Evolutionary conservation across 2,329 filamentous ascomycete genomes (phyloP).

Genomic region (Amphichorda felina): DNA sequence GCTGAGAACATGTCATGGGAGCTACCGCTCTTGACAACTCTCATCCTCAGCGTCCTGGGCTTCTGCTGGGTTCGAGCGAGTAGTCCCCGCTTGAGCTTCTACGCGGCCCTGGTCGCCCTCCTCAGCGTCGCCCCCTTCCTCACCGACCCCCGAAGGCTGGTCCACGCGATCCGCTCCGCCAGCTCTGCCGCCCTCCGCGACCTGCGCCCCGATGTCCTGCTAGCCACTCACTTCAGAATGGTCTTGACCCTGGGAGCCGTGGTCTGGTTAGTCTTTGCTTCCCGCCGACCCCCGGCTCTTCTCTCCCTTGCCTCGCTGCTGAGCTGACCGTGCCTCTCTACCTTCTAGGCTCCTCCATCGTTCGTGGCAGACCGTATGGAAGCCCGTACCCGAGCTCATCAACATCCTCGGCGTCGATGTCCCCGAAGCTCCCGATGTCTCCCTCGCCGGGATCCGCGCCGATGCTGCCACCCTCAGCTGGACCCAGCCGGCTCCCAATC

Average conservation of each 20-base stretch:
- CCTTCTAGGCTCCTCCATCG: conserved; percentile 63
- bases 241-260: conserved; percentile 39
- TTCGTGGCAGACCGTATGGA: conserved; percentile 79
- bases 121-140: conserved; percentile 19
- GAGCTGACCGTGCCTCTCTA: background rate
- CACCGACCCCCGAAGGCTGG: conserved; percentile 17
- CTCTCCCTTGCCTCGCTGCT: background rate
- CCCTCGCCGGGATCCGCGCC: conserved; percentile 76
- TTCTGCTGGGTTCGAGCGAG: conserved; percentile 20
- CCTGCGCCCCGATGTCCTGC: conserved; percentile 32
- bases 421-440: conserved; percentile 78
- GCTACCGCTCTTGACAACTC: conserved; percentile 25
- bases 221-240: conserved; percentile 41
- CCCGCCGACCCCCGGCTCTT: background rate
- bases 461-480: conserved; percentile 86
- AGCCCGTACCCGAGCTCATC: conserved; percentile 83
- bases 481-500: conserved; percentile 58
- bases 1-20: conserved; percentile 32
- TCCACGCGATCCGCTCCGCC: conserved; percentile 14
- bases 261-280: conserved; percentile 31
- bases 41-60: conserved; percentile 24
- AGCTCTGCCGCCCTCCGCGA: conserved; percentile 20
- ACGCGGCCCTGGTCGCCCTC: conserved; percentile 16
- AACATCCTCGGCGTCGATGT: conserved; percentile 89
- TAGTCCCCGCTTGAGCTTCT: conserved; percentile 11